These are phyloP conservation scores for Arthrobotrys entomopaga DNA, from an alignment of 2,329 filamentous ascomycete species.

Conservation along the genomic window DNA sequence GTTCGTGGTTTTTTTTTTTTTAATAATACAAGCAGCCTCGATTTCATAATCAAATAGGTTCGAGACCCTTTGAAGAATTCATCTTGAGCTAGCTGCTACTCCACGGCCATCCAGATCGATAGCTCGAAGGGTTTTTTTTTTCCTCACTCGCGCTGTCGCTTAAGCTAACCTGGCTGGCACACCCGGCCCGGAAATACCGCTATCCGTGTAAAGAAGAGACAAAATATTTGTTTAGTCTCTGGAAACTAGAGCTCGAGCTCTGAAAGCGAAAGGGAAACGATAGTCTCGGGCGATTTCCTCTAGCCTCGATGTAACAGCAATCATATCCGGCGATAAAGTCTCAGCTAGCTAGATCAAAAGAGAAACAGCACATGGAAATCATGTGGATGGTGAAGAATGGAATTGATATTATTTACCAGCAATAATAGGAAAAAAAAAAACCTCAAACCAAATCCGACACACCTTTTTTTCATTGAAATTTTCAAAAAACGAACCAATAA, in stretches of 20 bases:
- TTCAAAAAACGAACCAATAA: slow-evolving; percentile 11
- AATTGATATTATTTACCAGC: no score
- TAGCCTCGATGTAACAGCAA: no score
- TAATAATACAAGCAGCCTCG: neutral
- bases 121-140: neutral
- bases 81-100: neutral
- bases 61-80: slow-evolving; percentile 1
- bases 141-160: slow-evolving; percentile 11
- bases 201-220: slow-evolving; percentile 9
- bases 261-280: neutral
- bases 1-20: slow-evolving; percentile 6
- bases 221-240: neutral
- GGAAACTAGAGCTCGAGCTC: no score
- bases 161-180: slow-evolving; percentile 30
- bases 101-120: neutral
- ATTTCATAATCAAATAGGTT: neutral
- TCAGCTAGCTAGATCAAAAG: no score
- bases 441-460: no score
- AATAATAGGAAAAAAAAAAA: no score
- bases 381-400: no score
- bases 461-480: no score
- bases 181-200: slow-evolving; percentile 44
- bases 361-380: no score
- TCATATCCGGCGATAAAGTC: no score
- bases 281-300: neutral